A percentile compares a stretch with the other conserved stretches of the same genome.
phyloP scores from a whole-genome alignment of 2,329 filamentous ascomycete species.

The Verticillium albo-atrum region DNA sequence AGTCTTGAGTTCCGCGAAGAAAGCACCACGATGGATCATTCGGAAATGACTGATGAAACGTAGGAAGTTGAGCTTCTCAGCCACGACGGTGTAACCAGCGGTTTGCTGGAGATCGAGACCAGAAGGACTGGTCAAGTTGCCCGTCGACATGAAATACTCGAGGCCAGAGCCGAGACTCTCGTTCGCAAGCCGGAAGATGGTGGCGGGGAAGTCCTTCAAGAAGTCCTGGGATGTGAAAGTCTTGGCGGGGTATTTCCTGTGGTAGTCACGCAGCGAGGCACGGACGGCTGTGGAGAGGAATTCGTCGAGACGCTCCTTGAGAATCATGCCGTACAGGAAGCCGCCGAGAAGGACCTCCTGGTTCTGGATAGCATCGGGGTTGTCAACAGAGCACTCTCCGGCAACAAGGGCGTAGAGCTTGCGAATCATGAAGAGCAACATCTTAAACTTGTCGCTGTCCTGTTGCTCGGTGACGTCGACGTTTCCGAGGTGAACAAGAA shows the following conservation, averaged over 20 bases:
- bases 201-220: conserved; percentile 70
- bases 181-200: conserved; percentile 76
- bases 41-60: conserved; percentile 99
- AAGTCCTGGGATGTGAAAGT: conserved; percentile 78
- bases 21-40: conserved; percentile 97
- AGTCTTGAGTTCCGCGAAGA: conserved; percentile 96
- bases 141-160: conserved; percentile 95
- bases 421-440: conserved; percentile 92
- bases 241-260: conserved; percentile 53
- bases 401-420: conserved; percentile 93
- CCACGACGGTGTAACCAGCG: conserved; percentile 92
- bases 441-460: conserved; percentile 87
- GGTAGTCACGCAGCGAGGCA: conserved; percentile 50
- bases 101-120: conserved; percentile 92
- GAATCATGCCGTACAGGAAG: conserved; percentile 88
- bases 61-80: conserved; percentile 98
- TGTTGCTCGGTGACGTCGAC: conserved; percentile 78
- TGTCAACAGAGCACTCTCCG: conserved; percentile 89
- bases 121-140: conserved; percentile 85
- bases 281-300: conserved; percentile 60
- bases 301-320: conserved; percentile 93
- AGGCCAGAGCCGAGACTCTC: conserved; percentile 83
- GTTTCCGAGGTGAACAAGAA: conserved; percentile 87
- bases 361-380: conserved; percentile 93
- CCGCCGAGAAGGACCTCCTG: conserved; percentile 93